Base-by-base conservation (phyloP, 2,329 filamentous ascomycete genomes). In the Aureobasidium pullulans region DNA sequence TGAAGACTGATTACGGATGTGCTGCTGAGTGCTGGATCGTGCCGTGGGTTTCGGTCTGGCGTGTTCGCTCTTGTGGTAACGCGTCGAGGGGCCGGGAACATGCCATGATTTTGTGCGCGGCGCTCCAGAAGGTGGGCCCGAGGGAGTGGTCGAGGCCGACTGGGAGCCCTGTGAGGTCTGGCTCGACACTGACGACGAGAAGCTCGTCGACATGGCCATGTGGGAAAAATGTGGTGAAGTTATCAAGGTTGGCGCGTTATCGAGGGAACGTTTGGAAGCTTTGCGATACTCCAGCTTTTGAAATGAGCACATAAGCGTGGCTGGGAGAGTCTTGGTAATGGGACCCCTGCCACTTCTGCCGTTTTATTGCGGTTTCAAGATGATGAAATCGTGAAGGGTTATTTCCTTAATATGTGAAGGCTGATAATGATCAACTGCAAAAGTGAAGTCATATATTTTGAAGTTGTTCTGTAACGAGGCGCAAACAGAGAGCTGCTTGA, bases 61-160 rank as follows among this genome's bases (percentile, higher is more conserved):
- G 60, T 64, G 65, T 52, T 65, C 63, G 44, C 66, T 66, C 44
- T 61, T 61, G 62, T 70, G 68, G 60, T 67, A 72, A 48, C 63
- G 64, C 39, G 67, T 67, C 39, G 66, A 68, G 23, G 70, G 70
- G 40, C 70, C 68, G 11, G 69, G 69, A 56, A 69, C 67, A 60
- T 67, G 64, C 68, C 69, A 69, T 49, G 64, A 62, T 49, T 56
- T 56, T 23, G 58, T 62, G 54, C 54, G 53, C 15, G 62, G 60
- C 32, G 61, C 31, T 36, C 37, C 50, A 9, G 50, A 53, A 2
- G 49, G 50, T 10, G 50, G 42, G 28, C 50, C 37, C 11, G 34
- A n/a, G 19, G 60, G 59, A 57, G 62, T 23, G 23, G 23, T 58
- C 44, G 63, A 60, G 49, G 34, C 54, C 19, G 54, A 40, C 9